These are phyloP conservation scores for Poterioochromonas sp. DNA, from an alignment of 352 stramenopile genomes.

Conservation along the genomic window DNA sequence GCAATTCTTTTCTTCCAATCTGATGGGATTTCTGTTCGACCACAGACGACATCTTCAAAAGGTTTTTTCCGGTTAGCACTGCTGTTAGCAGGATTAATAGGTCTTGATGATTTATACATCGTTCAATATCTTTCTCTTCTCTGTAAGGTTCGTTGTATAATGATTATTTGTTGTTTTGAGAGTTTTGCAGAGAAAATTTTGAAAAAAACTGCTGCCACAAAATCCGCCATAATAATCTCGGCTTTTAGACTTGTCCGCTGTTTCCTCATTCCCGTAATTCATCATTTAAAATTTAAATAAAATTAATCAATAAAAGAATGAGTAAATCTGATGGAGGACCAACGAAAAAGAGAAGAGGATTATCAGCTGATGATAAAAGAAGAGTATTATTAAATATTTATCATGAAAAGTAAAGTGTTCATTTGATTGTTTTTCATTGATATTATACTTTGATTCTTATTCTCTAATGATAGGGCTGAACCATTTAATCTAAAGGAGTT, in stretches of 20 bases:
- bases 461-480: slow-evolving; percentile 32
- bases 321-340: too few species aligned
- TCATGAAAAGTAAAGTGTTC: slow-evolving; percentile 35
- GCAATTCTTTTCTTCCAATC: background rate
- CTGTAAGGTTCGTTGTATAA: too few species aligned
- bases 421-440: background rate
- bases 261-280: too few species aligned
- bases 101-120: background rate
- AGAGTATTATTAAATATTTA: slow-evolving; percentile 42
- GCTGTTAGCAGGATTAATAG: background rate
- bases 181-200: too few species aligned
- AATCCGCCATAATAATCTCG: too few species aligned
- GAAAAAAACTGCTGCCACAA: too few species aligned
- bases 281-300: too few species aligned
- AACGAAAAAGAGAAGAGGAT: slow-evolving; percentile 35
- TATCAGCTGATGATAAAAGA: slow-evolving; percentile 45
- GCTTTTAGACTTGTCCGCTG: too few species aligned
- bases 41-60: slow-evolving; percentile 18
- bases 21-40: background rate
- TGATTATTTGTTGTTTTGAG: too few species aligned
- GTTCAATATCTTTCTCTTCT: too few species aligned
- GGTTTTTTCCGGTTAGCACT: background rate
- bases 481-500: slow-evolving; percentile 54
- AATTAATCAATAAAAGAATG: too few species aligned
- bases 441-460: background rate